Conservation (phyloP, 768 basidiomycete species). For the Hortiboletus flavorubellus region DNA sequence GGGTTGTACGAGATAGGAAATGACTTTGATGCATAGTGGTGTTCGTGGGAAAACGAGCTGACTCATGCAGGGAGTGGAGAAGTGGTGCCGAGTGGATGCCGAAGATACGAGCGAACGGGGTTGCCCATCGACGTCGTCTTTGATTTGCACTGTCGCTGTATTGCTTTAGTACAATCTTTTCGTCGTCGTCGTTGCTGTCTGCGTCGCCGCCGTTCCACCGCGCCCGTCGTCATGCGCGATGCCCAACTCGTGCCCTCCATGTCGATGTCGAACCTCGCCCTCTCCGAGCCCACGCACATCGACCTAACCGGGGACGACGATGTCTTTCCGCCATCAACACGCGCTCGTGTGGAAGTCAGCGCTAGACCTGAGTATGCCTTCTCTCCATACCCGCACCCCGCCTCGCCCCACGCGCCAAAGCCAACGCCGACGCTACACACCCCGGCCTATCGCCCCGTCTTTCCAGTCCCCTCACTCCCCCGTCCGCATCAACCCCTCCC, state of each 20-base stretch:
- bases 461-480: constrained; percentile 42
- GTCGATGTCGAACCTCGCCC: constrained; percentile 34
- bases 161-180: background rate
- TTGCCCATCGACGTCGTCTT: constrained; percentile 15
- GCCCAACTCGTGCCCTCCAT: constrained; percentile 28
- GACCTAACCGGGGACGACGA: constrained; percentile 74
- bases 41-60: constrained; percentile 22
- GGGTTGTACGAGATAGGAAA: constrained; percentile 21
- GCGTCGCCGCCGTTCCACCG: background rate
- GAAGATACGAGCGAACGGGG: constrained; percentile 22
- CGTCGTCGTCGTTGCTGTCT: background rate
- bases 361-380: constrained; percentile 38
- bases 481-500: constrained; percentile 21
- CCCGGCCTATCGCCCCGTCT: constrained; percentile 47
- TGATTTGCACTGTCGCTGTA: constrained; percentile 2
- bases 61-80: constrained; percentile 18
- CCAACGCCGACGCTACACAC: constrained; percentile 17
- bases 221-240: constrained; percentile 26
- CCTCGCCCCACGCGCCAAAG: constrained; percentile 27
- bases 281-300: constrained; percentile 52
- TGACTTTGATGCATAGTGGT: background rate
- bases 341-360: constrained; percentile 37
- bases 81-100: constrained; percentile 24
- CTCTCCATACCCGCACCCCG: constrained; percentile 22
- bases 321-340: constrained; percentile 30